Evolutionary conservation across 116 monocot genomes (phyloP).

Genomic region (Dioscorea cayenensis): DNA sequence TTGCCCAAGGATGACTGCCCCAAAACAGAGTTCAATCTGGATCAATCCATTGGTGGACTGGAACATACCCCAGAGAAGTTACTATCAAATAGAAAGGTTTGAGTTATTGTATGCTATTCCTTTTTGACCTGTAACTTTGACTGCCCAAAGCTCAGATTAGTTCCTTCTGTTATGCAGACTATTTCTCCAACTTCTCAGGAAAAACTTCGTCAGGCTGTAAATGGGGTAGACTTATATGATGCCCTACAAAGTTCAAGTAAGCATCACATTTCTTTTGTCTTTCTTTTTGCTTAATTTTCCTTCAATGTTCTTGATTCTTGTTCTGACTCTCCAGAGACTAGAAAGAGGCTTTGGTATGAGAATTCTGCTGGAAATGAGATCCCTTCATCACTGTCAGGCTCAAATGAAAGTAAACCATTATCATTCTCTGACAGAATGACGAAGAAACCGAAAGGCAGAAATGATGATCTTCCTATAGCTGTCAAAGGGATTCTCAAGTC

Average conservation of each 20-base stretch:
- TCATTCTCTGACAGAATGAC: constrained; percentile 9
- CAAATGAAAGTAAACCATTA: neutral
- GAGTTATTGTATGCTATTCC: neutral
- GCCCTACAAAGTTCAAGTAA: constrained; percentile 26
- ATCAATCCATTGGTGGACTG: neutral
- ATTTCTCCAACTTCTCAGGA: constrained; percentile 64
- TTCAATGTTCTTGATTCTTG: constrained; percentile 1
- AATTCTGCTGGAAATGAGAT: constrained; percentile 4
- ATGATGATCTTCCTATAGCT: constrained; percentile 2
- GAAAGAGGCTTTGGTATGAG: constrained; percentile 26
- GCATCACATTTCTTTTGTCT: neutral
- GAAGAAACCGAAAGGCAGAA: constrained; percentile 18
- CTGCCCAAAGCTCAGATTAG: neutral
- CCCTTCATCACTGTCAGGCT: constrained; percentile 4
- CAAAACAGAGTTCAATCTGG: neutral
- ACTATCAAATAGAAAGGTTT: constrained; percentile 48
- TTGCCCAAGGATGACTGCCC: neutral
- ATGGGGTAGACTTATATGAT: constrained; percentile 25
- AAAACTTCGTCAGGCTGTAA: constrained; percentile 39
- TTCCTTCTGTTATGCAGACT: constrained; percentile 24
- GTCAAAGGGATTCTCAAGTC: constrained; percentile 33
- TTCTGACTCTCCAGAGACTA: constrained; percentile 21
- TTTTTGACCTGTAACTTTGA: neutral
- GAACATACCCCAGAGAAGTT: constrained; percentile 15
- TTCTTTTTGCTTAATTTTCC: neutral